Base-by-base conservation (phyloP, 164 flowering plant genomes). In the Amborella trichopoda region DNA sequence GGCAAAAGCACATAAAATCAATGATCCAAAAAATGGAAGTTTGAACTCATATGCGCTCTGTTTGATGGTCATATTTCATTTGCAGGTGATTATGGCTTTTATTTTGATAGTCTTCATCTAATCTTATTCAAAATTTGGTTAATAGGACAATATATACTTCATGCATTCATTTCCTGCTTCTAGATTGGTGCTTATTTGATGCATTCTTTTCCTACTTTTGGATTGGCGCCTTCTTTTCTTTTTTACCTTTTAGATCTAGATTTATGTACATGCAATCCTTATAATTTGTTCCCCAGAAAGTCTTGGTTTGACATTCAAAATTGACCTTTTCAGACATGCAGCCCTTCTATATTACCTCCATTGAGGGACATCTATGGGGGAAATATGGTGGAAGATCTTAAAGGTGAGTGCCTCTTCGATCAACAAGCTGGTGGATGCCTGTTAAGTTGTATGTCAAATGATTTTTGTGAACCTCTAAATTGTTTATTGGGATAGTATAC, bases 281-380 rank as follows among this genome's bases (percentile, higher is more conserved):
- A n/a, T n/a, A n/a, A n/a, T n/a, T n/a, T n/a, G n/a, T n/a, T n/a
- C n/a, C n/a, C n/a, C n/a, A n/a, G n/a, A n/a, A n/a, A n/a, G n/a
- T n/a, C n/a, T n/a, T n/a, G n/a, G n/a, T n/a, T n/a, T n/a, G n/a
- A n/a, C n/a, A n/a, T n/a, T n/a, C n/a, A n/a, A n/a, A n/a, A n/a
- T n/a, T n/a, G n/a, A n/a, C n/a, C n/a, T 22, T 58, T 64, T 53
- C 80, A 87, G 99, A 91, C 95, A 5, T 81, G 94, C 46, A 68
- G 11, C 24, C 99, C 99, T 57, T 69, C 95, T 21, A 80, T 91
- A 61, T 68, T 91, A 21, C 99, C 99, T 51, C 99, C 96, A 23
- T 74, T 91, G 33, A 59, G 52, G 60, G 85, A 84, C 54, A 66
- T 91, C 45, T 91, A 81, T 50, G 71, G 75, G 0, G 72, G 86